These are phyloP conservation scores for Narthecium ossifragum DNA, from an alignment of 106 monocot species.

Conservation along the genomic window DNA sequence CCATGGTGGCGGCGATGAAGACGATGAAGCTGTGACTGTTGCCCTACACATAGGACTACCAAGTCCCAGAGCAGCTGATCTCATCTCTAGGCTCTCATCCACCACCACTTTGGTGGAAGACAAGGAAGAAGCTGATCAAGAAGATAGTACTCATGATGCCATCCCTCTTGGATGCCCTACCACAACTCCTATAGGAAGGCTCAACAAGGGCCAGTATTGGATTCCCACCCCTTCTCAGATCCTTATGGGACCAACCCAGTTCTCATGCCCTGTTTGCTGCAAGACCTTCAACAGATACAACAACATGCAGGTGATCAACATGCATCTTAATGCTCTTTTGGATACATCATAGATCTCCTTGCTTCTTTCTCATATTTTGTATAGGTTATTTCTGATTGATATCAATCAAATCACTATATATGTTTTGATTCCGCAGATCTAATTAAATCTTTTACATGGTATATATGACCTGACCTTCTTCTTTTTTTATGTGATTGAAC, in stretches of 20 bases:
- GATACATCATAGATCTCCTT: not conserved
- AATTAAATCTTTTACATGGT: not conserved
- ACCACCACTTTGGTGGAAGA: constrained; percentile 6
- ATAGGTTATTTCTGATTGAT: not conserved
- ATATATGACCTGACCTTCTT: not conserved
- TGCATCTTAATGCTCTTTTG: too few species aligned
- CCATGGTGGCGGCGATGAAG: constrained; percentile 15
- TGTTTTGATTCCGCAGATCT: not conserved
- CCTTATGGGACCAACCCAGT: constrained; percentile 60
- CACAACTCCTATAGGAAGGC: constrained; percentile 36
- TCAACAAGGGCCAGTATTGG: constrained; percentile 72
- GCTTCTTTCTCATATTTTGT: not conserved
- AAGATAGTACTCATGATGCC: constrained; percentile 13
- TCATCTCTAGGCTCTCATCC: constrained; percentile 29
- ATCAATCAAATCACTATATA: not conserved
- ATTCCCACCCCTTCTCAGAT: constrained; percentile 71
- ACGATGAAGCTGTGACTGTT: constrained; percentile 33
- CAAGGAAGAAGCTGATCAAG: constrained; percentile 13
- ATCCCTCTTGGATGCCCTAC: constrained; percentile 20
- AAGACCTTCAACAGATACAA: constrained; percentile 73
- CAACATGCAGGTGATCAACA: constrained; percentile 59
- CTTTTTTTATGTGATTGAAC: constrained; percentile 35
- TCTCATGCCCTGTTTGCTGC: constrained; percentile 52
- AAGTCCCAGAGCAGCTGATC: constrained; percentile 19
- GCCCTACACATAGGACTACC: constrained; percentile 64